Evolutionary conservation across 2,329 filamentous ascomycete species (phyloP), one percentile per base, ranked within the genome.

Genomic region (Bipolaris sorokiniana): DNA sequence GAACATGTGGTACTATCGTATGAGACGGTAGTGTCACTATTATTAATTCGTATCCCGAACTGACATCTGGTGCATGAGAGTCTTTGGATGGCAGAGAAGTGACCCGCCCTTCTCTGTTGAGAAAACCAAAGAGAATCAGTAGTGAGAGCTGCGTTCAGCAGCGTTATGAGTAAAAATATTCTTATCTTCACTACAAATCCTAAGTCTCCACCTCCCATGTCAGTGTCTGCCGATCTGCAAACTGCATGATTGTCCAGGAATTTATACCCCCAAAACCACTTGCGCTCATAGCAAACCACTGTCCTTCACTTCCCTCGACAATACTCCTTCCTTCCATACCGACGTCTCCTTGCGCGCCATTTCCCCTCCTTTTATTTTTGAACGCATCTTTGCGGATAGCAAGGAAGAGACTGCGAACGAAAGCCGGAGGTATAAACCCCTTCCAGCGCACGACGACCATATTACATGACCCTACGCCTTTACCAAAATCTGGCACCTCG

Each of bases 401-500:
- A 3, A 76, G 54, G 55, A 70, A 76, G 44, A 76, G 0, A 1
- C 68, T 61, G 20, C 64, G 58, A 15, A 76, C 66, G 47, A 79
- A 78, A 5, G 47, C 54, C 0, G 76, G 63, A 15, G 77, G 66
- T 3, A 81, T 67, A 31, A 82, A 77, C 2, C 80, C 81, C 31
- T 67, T 72, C 79, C 78, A 82, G n/a, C 73, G 66, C 6, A 81
- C 60, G 4, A 66, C 65, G 1, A 76, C 72, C 18, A 82, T 57
- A 41, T 70, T 59, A 18, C 41, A 58, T 9, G 61, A 54, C 3
- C 33, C 38, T 1, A 60, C 5, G 3, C 53, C 64, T 7, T 54
- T 51, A 0, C 62, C 63, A n/a, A 76, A 71, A 2, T 78, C 77
- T 1, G 89, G 88, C 1, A 85, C 79, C 10, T 79, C 74, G 71